Evolutionary conservation across 169 alveolate genomes (phyloP), one percentile per base, ranked within the genome.

Genomic region (Plasmodium gallinaceum): DNA sequence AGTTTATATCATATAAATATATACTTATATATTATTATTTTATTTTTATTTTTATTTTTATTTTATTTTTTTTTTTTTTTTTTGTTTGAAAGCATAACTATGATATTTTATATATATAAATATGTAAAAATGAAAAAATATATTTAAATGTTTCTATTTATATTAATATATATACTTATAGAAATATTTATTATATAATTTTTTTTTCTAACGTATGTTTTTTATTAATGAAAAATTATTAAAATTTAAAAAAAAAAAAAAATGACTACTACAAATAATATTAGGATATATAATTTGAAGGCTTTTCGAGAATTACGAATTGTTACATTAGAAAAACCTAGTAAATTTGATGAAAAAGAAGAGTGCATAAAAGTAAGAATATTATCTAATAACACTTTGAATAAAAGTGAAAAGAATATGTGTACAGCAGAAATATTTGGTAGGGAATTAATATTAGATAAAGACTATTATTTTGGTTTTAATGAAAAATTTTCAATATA

Each of bases 351-450:
- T 43, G 86, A 66, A 42, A 73, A 83, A 5, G 91, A 83, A 32
- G 91, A 83, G 16, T 83, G 91, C 26, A 73, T 83, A 20, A 66
- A 58, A 45, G 48, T 83, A 0, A 12, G 91, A 16, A 26, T 83
- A 20, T 48, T 83, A 7, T 60, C 91, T 20, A 66, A 20, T 18
- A 24, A 43, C 10, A 69, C 14, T 18, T 24, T 43, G 22, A 16
- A 54, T 16, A 83, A 69, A 51, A 83, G 37, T 61, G 91, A 83
- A 9, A 60, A 69, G 65, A 83, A 32, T 39, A 69, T 24, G 4
- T 24, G 39, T 9, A 80, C 96, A 9, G 98, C 98, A 4, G 98
- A 96, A 70, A 94, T 95, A 24, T 96, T 95, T 69, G 98, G 98
- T 12, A 85, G 88, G 22, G 98, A 96, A 39, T 68, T 96, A 39